phyloP scores from a whole-genome alignment of 306 rosid genomes.

The Pyrus betulifolia region DNA sequence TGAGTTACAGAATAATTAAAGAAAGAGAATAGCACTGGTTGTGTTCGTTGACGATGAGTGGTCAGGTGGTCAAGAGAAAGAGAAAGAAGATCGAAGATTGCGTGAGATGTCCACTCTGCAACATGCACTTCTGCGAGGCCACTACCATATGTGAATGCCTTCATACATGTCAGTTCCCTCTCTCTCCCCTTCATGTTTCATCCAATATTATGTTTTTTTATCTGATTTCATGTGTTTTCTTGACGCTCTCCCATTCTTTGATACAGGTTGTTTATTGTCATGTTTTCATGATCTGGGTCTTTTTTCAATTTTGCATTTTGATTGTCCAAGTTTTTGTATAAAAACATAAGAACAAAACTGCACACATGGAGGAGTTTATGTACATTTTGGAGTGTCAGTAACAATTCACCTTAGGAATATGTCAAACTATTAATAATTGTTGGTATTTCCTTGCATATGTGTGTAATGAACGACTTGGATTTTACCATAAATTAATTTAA shows the following conservation, averaged over 20 bases:
- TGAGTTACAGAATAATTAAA: not conserved
- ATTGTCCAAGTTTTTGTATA: not conserved
- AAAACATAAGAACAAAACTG: not conserved
- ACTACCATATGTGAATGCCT: conserved; percentile 93
- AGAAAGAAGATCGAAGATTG: conserved; percentile 54
- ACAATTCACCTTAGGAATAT: not conserved
- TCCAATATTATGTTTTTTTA: not conserved
- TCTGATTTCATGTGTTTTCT: not conserved
- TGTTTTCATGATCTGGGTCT: not conserved
- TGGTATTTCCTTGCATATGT: not conserved
- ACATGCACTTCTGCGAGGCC: conserved; percentile 55
- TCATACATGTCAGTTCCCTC: conserved; percentile 64
- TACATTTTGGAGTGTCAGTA: not conserved
- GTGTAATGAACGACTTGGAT: not conserved
- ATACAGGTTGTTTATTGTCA: conserved; percentile 2
- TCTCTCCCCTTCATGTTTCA: not conserved
- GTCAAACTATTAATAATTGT: not conserved
- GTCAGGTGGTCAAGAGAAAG: conserved; percentile 35
- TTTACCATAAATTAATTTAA: too few species aligned
- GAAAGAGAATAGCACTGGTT: not conserved
- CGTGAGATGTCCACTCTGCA: conserved; percentile 80
- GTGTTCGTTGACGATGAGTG: conserved; percentile 10
- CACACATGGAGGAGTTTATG: too few species aligned
- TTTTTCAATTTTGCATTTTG: not conserved
- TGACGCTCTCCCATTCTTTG: not conserved